A percentile compares a stretch with the other conserved stretches of the same genome.
Conservation (phyloP, 139 green algal species). For the Dunaliella primolecta region DNA sequence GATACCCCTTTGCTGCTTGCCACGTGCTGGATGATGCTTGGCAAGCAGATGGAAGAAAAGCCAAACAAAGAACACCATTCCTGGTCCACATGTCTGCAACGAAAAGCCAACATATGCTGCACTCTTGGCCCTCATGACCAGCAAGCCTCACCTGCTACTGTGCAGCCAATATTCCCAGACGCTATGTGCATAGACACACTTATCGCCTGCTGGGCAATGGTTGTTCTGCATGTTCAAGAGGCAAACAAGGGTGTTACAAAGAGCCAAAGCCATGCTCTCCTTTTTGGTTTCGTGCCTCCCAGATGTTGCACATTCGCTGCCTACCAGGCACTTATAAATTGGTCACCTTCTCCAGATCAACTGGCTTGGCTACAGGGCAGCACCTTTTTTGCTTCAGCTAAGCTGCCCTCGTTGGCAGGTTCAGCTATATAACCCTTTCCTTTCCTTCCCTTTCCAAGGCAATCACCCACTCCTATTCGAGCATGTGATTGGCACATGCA, state of each 20-base stretch:
- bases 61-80: neutral
- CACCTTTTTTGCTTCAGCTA: no score
- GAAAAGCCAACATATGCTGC: neutral
- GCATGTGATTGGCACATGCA: neutral
- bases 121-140: neutral
- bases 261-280: neutral
- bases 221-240: conserved; percentile 42
- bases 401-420: no score
- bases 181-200: conserved; percentile 82
- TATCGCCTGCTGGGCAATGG: conserved; percentile 66
- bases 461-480: no score
- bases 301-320: neutral
- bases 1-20: neutral
- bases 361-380: no score
- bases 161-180: conserved; percentile 86
- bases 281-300: neutral
- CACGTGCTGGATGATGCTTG: neutral
- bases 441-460: no score
- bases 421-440: no score
- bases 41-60: neutral
- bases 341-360: no score
- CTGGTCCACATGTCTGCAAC: no score
- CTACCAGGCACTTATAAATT: no score
- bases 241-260: neutral
- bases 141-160: neutral